Base-by-base conservation (phyloP, 2,329 filamentous ascomycete species). In the Beauveria caledonica region DNA sequence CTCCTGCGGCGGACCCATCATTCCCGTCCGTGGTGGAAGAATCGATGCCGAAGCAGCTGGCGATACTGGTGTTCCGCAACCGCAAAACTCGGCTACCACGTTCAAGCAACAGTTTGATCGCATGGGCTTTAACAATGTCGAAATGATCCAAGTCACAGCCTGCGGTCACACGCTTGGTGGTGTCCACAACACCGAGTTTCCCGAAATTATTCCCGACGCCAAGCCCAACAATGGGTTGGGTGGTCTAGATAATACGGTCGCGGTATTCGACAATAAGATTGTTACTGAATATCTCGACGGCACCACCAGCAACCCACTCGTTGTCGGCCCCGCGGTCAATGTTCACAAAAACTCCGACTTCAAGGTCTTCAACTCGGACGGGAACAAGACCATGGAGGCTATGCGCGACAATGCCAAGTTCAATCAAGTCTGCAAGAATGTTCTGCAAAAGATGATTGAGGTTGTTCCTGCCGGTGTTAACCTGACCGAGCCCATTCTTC, bases 101-200 rank as follows among this genome's bases (percentile, higher is more conserved):
- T 85, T 86, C 66, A 67, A 71, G 56, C 77, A 79, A 55, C 81
- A 84, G 67, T 86, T 86, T 65, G 60, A 71, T 6, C 77, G 83
- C 54, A 81, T 85, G 75, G 84, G 84, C 6, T 86, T 86, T 70
- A 77, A 70, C 55, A 68, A 69, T 11, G 69, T 74, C 17, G 81
- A 86, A 64, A 86, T 86, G 82, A 84, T 86, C 46, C 77, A 82
- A 66, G 73, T 84, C 25, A 78, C 78, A 1, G 83, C 83, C 10
- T 87, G 84, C 66, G 84, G 84, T 2, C 84, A 87, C 67, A 81
- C 81, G 0, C 68, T 87, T 23, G 84, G 84, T 23, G 80, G 83
- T 17, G 83, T 86, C 8, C 84, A 86, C 69, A 72, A 74, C 27
- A 67, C 68, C 10, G 76, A 84, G 63, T 84, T 84, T 62, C 79